A percentile compares a stretch with the other conserved stretches of the same genome.
phyloP scores from a whole-genome alignment of 179 eudicot species.

The Nepenthes alata region DNA sequence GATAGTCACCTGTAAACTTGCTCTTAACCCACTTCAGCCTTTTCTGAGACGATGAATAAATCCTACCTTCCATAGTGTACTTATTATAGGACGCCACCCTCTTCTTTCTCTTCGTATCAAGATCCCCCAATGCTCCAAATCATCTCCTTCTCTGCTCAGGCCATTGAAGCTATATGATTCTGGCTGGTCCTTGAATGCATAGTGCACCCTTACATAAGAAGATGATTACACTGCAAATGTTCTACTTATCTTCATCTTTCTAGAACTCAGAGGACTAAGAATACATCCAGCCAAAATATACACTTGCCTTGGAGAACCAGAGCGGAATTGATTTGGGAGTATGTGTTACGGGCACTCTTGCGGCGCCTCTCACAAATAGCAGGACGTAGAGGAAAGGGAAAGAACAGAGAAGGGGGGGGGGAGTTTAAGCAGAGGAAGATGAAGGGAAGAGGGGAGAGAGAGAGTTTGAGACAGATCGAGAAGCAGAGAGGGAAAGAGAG shows the following conservation, averaged over 20 bases:
- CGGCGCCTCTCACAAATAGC: no score
- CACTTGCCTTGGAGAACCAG: no score
- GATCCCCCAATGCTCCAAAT: constrained; percentile 21
- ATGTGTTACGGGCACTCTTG: no score
- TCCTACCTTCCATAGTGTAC: constrained; percentile 31
- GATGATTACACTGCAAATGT: constrained; percentile 23
- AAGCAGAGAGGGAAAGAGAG: no score
- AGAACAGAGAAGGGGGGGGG: no score
- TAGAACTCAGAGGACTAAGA: no score
- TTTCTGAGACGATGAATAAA: constrained; percentile 27
- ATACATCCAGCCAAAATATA: no score
- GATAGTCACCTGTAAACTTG: constrained; percentile 19
- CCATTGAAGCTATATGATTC: constrained; percentile 30
- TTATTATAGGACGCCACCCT: constrained; percentile 34
- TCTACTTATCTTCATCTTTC: constrained; percentile 30
- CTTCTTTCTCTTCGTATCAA: constrained; percentile 35
- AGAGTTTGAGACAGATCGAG: no score
- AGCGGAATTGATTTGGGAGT: no score
- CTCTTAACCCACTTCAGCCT: constrained; percentile 40
- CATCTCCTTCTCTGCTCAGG: constrained; percentile 23
- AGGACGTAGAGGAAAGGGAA: no score
- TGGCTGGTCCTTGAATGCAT: constrained; percentile 22
- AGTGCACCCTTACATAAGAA: constrained; percentile 18
- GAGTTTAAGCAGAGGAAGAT: no score
- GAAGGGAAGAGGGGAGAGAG: no score